Conservation (phyloP, 345 rosid genomes). For the Syzygium oleosum region DNA sequence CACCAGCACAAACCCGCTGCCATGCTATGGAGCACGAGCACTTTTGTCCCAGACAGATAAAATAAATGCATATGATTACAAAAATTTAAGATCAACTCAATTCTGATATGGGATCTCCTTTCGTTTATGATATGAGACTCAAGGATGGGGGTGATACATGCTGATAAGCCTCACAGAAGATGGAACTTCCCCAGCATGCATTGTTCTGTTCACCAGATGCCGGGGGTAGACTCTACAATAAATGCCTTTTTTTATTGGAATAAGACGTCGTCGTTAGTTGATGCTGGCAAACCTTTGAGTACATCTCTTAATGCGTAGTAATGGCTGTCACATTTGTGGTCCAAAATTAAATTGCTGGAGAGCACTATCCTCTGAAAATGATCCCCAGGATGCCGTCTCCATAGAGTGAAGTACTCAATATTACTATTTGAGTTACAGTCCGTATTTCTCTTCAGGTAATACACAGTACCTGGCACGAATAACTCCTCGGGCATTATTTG, state of each 20-base stretch:
- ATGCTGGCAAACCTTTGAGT: conserved; percentile 60
- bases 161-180: background rate
- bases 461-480: conserved; percentile 67
- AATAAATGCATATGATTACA: background rate
- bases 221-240: background rate
- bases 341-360: conserved; percentile 69
- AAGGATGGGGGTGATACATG: background rate
- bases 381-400: conserved; percentile 76
- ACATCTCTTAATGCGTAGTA: conserved; percentile 80
- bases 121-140: background rate
- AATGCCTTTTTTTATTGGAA: conserved; percentile 12
- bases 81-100: background rate
- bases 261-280: conserved; percentile 26
- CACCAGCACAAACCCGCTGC: background rate
- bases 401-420: conserved; percentile 57
- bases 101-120: background rate
- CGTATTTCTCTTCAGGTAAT: conserved; percentile 64
- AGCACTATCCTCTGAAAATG: conserved; percentile 86
- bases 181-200: background rate
- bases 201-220: background rate
- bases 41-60: background rate
- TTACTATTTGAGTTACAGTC: conserved; percentile 11
- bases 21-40: background rate
- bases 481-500: conserved; percentile 43
- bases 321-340: conserved; percentile 91